Evolutionary conservation across 305 asterid genomes (phyloP), one percentile per base, ranked within the genome.

Genomic region (Stenogyne calaminthoides): DNA sequence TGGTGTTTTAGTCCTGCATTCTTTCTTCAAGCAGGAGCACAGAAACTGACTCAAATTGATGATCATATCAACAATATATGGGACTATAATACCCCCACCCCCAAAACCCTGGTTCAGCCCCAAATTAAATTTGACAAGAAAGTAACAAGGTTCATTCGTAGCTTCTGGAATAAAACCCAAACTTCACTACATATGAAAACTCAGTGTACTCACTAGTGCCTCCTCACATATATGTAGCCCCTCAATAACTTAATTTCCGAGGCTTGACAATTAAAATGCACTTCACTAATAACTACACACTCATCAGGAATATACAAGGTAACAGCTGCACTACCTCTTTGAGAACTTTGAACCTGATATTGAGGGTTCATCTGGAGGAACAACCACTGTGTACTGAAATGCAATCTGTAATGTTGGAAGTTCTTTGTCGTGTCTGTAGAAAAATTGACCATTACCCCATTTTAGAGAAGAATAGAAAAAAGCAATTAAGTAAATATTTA

Each of bases 371-470:
- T 80, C 88, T 1, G 89, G 95, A 55, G 96, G 98, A 74, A 92
- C 98, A 80, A 89, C 94, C 72, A 92, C 96, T 55, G 99, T 83
- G 80, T 94, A 94, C 75, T 94, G 99, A 82, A 94, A 94, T 78
- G 99, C 99, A 84, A 94, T 84, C 86, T 94, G 99, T 69, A 94
- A 20, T 79, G 92, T 86, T 20, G 99, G 99, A 67, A 81, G 87
- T 80, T 90, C 99, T 76, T 85, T 72, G 81, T 97, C 84, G 81
- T 90, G 93, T 69, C 99, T 94, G 90, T 82, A 76, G 76, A 80
- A 70, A 67, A 75, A 39, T 39, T 19, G 51, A 57, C 56, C 36
- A 46, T 20, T 29, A n/a, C n/a, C 63, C 37, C 71, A 5, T 6
- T 70, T n/a, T 67, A 57, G 42, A 68, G 58, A 59, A 47, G 67